phyloP scores from a whole-genome alignment of 1,284 basidiomycete genomes.

The Cryptococcus hybrid region DNA sequence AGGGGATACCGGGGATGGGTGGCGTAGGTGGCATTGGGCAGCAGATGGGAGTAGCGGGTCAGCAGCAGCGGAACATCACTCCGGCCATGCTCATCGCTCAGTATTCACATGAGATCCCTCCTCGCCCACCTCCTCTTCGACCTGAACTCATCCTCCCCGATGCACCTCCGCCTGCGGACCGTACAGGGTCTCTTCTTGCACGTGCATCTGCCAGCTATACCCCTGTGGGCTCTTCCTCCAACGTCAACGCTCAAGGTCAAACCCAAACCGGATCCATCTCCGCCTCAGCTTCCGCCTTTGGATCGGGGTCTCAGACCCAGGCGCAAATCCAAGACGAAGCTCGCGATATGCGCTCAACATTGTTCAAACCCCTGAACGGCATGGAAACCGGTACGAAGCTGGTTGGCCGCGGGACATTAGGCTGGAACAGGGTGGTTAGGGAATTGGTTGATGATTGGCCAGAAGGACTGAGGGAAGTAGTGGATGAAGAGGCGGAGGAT shows the following conservation, averaged over 20 bases:
- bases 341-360: background rate
- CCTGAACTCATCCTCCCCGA: background rate
- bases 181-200: slow-evolving; percentile 16
- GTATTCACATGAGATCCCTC: slow-evolving; percentile 6
- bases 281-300: background rate
- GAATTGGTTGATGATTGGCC: slow-evolving; percentile 37
- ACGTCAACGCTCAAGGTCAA: background rate
- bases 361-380: background rate
- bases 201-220: background rate
- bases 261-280: background rate
- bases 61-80: slow-evolving; percentile 14
- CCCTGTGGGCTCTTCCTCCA: background rate
- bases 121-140: background rate
- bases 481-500: slow-evolving; percentile 26
- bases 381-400: background rate
- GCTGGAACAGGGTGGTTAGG: background rate
- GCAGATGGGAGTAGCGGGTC: background rate
- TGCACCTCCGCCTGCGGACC: slow-evolving; percentile 6
- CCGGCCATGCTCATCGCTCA: slow-evolving; percentile 23
- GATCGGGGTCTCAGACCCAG: background rate
- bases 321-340: background rate
- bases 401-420: background rate
- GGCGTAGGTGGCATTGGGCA: background rate
- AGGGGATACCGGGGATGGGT: background rate
- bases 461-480: slow-evolving; percentile 49